Evolutionary conservation across 148 eudicot species (phyloP), one percentile per base, ranked within the genome.

Genomic region (Rheum nobile): DNA sequence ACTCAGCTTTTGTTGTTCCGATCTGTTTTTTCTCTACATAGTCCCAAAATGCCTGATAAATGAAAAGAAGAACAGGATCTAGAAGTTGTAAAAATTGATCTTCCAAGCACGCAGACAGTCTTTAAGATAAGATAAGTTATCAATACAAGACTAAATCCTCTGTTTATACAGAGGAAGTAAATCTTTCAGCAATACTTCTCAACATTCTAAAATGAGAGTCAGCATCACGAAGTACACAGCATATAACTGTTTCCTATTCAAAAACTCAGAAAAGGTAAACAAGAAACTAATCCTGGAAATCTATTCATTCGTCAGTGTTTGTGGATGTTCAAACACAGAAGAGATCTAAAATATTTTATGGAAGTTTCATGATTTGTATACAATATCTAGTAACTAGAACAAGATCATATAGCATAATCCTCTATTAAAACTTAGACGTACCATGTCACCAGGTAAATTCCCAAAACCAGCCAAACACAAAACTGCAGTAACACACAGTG

Each of bases 371-470:
- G 1, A n/a, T 46, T 46, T 16, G n/a, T 22, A 55, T 55, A 28
- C 34, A 59, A 59, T 11, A 26, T 59, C 67, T 59, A 59, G 34
- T 59, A 59, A 59, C 32, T 59, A 29, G 19, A 28, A 59, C 11
- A 28, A 59, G 1, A 28, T 28, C 70, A 65, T 61, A 4, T 17
- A 65, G 70, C 4, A 65, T 70, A 61, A 50, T 12, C 16, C 6
- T 41, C 43, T 70, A n/a, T 37, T 73, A 38, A 75, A 63, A 17
- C 8, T 31, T 34, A 65, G 39, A 78, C 85, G 73, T 88, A 95
- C 99, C 99, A 95, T 95, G 75, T 95, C 87, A 86, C 99, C 99
- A 57, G 97, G 99, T 77, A 95, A 86, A 77, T 95, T 95, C 65
- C 99, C 99, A 79, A 91, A 95, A 74, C 99, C 99, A 76, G 99